phyloP scores from a whole-genome alignment of 164 flowering plant genomes.

The Liriodendron chinense region DNA sequence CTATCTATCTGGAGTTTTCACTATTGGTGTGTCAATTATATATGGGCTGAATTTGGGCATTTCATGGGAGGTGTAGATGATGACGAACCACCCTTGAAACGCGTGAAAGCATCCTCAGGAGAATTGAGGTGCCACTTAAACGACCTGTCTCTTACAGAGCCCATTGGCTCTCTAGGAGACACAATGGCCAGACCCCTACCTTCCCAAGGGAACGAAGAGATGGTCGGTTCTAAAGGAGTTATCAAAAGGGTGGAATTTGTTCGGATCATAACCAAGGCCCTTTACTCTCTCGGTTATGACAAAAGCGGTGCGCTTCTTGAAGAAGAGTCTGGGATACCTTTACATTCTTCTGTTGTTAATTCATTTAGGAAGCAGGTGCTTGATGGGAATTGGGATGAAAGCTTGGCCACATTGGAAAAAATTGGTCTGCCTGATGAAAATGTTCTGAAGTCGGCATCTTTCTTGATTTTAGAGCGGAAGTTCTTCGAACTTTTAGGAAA shows the following conservation, averaged over 20 bases:
- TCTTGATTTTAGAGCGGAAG: slow-evolving; percentile 75
- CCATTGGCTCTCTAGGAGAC: slow-evolving; percentile 46
- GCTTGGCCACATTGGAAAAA: slow-evolving; percentile 54
- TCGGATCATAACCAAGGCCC: slow-evolving; percentile 61
- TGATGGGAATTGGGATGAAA: slow-evolving; percentile 71
- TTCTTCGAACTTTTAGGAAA: slow-evolving; percentile 55
- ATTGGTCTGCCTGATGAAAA: slow-evolving; percentile 54
- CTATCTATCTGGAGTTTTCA: slow-evolving; percentile 3
- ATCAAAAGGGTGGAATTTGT: slow-evolving; percentile 71
- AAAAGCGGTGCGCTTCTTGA: slow-evolving; percentile 66
- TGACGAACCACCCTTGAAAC: slow-evolving; percentile 79
- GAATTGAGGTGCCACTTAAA: slow-evolving; percentile 35
- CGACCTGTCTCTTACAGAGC: slow-evolving; percentile 37
- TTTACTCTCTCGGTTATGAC: slow-evolving; percentile 74
- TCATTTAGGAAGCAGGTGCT: slow-evolving; percentile 58
- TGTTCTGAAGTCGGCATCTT: slow-evolving; percentile 55
- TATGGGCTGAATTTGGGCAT: slow-evolving; percentile 83
- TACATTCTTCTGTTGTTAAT: slow-evolving; percentile 56
- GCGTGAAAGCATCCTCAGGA: slow-evolving; percentile 55
- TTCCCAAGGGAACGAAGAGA: slow-evolving; percentile 57
- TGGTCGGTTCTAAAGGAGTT: slow-evolving; percentile 62
- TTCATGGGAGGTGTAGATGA: slow-evolving; percentile 97
- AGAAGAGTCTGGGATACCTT: slow-evolving; percentile 85
- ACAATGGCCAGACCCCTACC: slow-evolving; percentile 70
- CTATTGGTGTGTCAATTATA: slow-evolving; percentile 19